A percentile compares a stretch with the other conserved stretches of the same genome.
phyloP scores from a whole-genome alignment of 2,329 filamentous ascomycete species.

The Aspergillus pseudoviridinutans region DNA sequence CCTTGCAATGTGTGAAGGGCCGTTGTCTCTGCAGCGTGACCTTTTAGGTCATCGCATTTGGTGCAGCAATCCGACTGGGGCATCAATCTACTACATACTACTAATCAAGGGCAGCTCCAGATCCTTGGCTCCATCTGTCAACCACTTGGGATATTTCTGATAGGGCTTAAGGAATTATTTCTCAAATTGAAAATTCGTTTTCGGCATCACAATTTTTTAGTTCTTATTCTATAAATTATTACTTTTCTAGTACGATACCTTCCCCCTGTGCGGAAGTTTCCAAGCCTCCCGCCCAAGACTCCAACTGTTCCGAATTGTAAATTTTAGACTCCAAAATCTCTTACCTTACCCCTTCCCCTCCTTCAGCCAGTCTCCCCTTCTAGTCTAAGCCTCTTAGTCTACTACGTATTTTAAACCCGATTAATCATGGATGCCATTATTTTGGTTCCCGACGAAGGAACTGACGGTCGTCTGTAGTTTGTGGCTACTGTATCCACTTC shows the following conservation, averaged over 20 bases:
- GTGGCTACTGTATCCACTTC: constrained; percentile 20
- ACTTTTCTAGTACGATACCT: neutral
- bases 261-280: neutral
- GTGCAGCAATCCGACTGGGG: neutral
- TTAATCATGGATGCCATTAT: constrained; percentile 13
- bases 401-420: constrained; percentile 8
- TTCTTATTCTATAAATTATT: neutral
- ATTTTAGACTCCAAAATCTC: neutral
- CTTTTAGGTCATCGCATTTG: neutral
- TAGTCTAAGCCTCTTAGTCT: neutral
- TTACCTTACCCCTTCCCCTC: constrained; percentile 2
- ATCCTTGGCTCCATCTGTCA: neutral
- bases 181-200: neutral
- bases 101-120: neutral
- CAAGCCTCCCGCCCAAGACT: neutral
- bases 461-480: constrained; percentile 19
- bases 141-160: neutral
- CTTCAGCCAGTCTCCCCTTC: neutral
- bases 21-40: neutral
- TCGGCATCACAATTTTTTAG: neutral
- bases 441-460: constrained; percentile 11
- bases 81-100: neutral
- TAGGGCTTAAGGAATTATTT: neutral
- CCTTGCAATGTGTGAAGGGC: neutral
- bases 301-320: neutral